A percentile compares a stretch with the other conserved stretches of the same genome.
Evolutionary conservation across 169 alveolate species (phyloP).

Genomic region (Plasmodium adleri): DNA sequence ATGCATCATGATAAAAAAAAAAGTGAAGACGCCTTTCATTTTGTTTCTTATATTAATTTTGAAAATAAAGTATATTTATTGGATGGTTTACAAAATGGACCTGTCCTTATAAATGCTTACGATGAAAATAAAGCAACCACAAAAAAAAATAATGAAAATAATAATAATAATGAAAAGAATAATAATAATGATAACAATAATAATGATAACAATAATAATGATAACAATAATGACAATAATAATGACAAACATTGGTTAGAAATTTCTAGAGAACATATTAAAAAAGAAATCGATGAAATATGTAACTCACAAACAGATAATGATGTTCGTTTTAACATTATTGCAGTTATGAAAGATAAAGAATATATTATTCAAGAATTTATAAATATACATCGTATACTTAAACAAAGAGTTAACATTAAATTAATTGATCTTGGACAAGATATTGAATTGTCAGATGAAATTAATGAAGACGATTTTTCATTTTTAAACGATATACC

Average conservation of each 20-base stretch:
- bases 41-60: constrained; percentile 91
- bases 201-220: too few relatives aligned
- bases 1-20: constrained; percentile 80
- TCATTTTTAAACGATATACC: constrained; percentile 3
- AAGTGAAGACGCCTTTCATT: constrained; percentile 93
- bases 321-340: constrained; percentile 34
- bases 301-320: neutral
- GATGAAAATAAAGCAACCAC: neutral
- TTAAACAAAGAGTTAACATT: constrained; percentile 19
- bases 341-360: constrained; percentile 37
- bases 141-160: neutral
- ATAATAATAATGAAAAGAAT: too few relatives aligned
- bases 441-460: constrained; percentile 18
- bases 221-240: too few relatives aligned
- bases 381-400: constrained; percentile 35
- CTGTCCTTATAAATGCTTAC: constrained; percentile 14
- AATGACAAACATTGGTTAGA: constrained; percentile 4
- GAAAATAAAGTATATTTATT: constrained; percentile 76
- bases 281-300: constrained; percentile 31
- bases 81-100: constrained; percentile 80
- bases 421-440: constrained; percentile 30
- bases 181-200: too few relatives aligned
- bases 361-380: constrained; percentile 15
- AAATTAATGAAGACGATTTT: constrained; percentile 41
- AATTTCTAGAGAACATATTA: constrained; percentile 25